Evolutionary conservation across 1,139 yeast species (phyloP), one percentile per base, ranked within the genome.

Genomic region (Pichia sp.): DNA sequence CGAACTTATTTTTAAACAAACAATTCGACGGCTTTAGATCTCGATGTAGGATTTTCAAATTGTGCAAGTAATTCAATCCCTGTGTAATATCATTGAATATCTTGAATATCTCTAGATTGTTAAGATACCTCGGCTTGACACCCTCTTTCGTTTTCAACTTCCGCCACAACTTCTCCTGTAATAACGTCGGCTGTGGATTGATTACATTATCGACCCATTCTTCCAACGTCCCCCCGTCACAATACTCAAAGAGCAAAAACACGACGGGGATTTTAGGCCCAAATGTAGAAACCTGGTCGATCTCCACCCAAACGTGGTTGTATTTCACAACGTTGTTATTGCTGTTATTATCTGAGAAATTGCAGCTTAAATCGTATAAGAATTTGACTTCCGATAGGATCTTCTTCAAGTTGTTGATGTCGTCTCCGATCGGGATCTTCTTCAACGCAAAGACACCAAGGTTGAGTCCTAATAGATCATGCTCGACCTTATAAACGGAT

Each of bases 11-110:
- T 32, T 82, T 75, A 43, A 89, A 66, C 28, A 90, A 68, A 64
- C 96, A 88, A 58, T 90, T 90, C 0, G 95, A 85, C 0, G 96
- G 96, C 58, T 90, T 90, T 53, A 90, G 70, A 62, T 90, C 97
- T 20, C 96, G 73, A 59, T 90, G 97, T 19, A 90, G 76, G 33
- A 89, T 82, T 27, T 88, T 90, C 51, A 82, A 77, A 15, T 70
- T 69, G 63, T 90, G 96, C 45, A 90, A 68, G 60, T 85, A 86
- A 40, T 73, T 68, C 12, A 89, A 83, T 0, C 96, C 96, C 34
- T 72, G 70, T 0, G 80, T 76, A 3, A 87, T 77, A 61, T 88
- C 96, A 40, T 66, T 69, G 58, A 87, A 79, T 47, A 87, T 80
- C 34, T 81, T 76, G 62, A 79, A 70, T n/a, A 87, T 81, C 55